Conservation (phyloP, 108 stramenopile genomes). For the Cyclotella distinguenda region DNA sequence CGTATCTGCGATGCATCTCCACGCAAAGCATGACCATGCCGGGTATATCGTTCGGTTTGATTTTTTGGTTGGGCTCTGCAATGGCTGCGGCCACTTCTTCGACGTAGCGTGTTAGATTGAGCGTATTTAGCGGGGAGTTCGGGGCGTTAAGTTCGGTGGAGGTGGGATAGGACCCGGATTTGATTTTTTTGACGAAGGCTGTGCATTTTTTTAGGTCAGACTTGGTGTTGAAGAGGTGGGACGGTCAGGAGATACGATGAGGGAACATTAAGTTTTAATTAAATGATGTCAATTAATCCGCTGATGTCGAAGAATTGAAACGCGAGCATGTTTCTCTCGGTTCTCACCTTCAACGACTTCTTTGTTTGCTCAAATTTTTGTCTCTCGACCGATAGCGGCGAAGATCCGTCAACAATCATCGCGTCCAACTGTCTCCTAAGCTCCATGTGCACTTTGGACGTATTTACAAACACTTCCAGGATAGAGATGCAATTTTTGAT, state of each 20-base stretch:
- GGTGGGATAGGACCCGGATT: constrained; percentile 59
- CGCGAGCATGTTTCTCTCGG: background rate
- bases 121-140: constrained; percentile 54
- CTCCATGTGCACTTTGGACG: constrained; percentile 10
- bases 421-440: constrained; percentile 28
- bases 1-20: constrained; percentile 73
- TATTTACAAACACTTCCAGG: constrained; percentile 23
- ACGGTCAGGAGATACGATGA: background rate
- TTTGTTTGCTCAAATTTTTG: constrained; percentile 68
- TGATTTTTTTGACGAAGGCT: constrained; percentile 94
- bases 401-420: background rate
- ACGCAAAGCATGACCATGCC: constrained; percentile 62
- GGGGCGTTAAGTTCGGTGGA: constrained; percentile 49
- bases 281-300: background rate
- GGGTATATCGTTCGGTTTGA: constrained; percentile 66
- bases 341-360: constrained; percentile 72
- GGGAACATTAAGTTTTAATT: background rate
- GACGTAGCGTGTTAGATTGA: constrained; percentile 93
- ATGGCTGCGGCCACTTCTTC: constrained; percentile 91
- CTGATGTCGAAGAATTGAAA: background rate
- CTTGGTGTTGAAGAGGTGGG: background rate
- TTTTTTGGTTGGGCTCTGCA: constrained; percentile 67
- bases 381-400: constrained; percentile 25
- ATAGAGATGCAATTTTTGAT: constrained; percentile 14
- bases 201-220: constrained; percentile 95